These are phyloP conservation scores for Bryoerythrophyllum caledonicum DNA, from an alignment of 225 moss, liverwort and hornwort species.

Conservation along the genomic window DNA sequence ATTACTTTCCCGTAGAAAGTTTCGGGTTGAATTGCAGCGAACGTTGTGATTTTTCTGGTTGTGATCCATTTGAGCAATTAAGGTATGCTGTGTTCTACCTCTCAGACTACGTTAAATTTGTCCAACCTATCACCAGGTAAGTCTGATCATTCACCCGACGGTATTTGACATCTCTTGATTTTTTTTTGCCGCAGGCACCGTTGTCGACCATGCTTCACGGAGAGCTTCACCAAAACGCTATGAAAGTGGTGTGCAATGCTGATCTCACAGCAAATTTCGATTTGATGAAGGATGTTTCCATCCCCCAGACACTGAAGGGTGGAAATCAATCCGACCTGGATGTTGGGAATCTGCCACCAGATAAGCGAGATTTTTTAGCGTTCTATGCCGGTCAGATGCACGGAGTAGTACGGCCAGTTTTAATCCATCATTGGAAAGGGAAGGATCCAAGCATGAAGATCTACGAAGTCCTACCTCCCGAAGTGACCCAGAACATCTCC, in stretches of 20 bases:
- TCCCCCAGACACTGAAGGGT: slow-evolving; percentile 61
- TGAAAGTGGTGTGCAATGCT: slow-evolving; percentile 91
- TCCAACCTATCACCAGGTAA: neutral
- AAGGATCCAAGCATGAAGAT: slow-evolving; percentile 73
- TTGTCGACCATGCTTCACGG: slow-evolving; percentile 59
- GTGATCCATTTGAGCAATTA: neutral
- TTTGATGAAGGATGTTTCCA: slow-evolving; percentile 66
- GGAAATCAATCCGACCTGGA: slow-evolving; percentile 44
- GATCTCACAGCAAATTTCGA: slow-evolving; percentile 59
- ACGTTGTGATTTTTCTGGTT: neutral
- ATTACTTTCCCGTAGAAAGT: neutral
- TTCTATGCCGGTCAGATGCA: slow-evolving; percentile 97
- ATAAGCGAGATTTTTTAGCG: slow-evolving; percentile 53
- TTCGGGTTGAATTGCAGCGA: neutral
- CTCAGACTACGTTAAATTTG: neutral
- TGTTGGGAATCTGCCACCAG: slow-evolving; percentile 35
- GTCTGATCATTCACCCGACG: neutral
- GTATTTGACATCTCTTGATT: neutral
- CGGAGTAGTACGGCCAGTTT: slow-evolving; percentile 66
- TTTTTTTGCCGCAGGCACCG: slow-evolving; percentile 59
- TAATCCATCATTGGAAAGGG: slow-evolving; percentile 69
- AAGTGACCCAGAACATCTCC: slow-evolving; percentile 43
- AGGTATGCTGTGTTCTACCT: neutral
- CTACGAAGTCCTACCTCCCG: slow-evolving; percentile 51
- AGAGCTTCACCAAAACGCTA: slow-evolving; percentile 64